A percentile compares a stretch with the other conserved stretches of the same genome.
Conservation (phyloP, 192 early-diverging fungal species). For the Lobosporangium transversale region DNA sequence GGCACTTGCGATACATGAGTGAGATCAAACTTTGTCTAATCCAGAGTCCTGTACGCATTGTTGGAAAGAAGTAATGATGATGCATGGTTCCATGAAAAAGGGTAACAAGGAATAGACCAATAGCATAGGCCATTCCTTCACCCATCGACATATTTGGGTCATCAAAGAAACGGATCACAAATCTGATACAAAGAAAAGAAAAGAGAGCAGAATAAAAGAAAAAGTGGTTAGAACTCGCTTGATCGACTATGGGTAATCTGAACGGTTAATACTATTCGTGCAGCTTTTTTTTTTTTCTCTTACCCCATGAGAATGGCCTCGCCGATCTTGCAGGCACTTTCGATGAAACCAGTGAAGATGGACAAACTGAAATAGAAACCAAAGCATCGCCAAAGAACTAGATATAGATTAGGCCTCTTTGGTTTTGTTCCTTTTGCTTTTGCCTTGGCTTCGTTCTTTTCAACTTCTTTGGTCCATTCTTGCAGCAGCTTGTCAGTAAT, state of each 20-base stretch:
- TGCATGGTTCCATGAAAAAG: slow-evolving; percentile 54
- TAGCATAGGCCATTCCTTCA: slow-evolving; percentile 43
- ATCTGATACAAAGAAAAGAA: slow-evolving; percentile 9
- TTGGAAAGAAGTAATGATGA: slow-evolving; percentile 54
- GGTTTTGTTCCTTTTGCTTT: slow-evolving; percentile 19
- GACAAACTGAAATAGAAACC: slow-evolving; percentile 45
- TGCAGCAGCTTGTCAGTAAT: slow-evolving; percentile 30
- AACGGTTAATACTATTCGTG: too few species aligned
- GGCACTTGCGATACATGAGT: slow-evolving; percentile 54
- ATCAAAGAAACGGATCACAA: slow-evolving; percentile 52
- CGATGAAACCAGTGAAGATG: slow-evolving; percentile 33
- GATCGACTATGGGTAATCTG: too few species aligned
- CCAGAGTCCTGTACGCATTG: slow-evolving; percentile 53
- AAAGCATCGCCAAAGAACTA: slow-evolving; percentile 39
- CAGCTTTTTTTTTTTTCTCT: slow-evolving; percentile 9
- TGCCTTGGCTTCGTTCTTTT: slow-evolving; percentile 22
- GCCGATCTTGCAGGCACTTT: slow-evolving; percentile 53
- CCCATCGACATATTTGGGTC: slow-evolving; percentile 6
- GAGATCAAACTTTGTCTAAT: slow-evolving; percentile 48
- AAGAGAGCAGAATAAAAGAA: not conserved
- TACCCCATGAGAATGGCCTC: slow-evolving; percentile 57
- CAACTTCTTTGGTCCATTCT: slow-evolving; percentile 44
- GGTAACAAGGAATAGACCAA: slow-evolving; percentile 50
- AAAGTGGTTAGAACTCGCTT: too few species aligned
- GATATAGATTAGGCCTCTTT: slow-evolving; percentile 30